Evolutionary conservation across 2,329 filamentous ascomycete species (phyloP).

Genomic region (Macroventuria anomochaeta): DNA sequence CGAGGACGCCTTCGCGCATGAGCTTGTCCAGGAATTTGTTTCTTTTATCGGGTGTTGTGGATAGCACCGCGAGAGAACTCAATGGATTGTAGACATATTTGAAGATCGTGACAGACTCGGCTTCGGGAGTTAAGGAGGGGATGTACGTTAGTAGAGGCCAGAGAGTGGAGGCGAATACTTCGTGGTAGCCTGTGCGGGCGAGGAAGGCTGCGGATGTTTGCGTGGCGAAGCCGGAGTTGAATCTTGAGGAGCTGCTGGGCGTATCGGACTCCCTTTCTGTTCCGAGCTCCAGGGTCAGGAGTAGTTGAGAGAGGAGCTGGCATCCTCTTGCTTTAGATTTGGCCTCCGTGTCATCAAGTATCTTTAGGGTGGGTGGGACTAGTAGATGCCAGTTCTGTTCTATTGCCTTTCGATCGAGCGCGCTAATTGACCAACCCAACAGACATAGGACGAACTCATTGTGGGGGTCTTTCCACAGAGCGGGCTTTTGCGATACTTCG

Average conservation of each 20-base stretch:
- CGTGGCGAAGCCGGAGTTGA: conserved; percentile 29
- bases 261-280: not conserved
- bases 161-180: conserved; percentile 72
- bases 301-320: conserved; percentile 60
- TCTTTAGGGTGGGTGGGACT: conserved; percentile 71
- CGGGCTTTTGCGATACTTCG: conserved; percentile 61
- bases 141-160: conserved; percentile 77
- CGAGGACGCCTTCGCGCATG: conserved; percentile 52
- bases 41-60: conserved; percentile 6
- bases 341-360: conserved; percentile 69
- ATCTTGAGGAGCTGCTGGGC: too few relatives aligned
- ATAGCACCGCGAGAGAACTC: conserved; percentile 57
- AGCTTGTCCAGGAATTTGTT: conserved; percentile 53
- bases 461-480: conserved; percentile 64
- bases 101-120: conserved; percentile 71
- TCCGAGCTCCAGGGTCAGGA: conserved; percentile 49
- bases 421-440: conserved; percentile 66
- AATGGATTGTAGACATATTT: conserved; percentile 70
- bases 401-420: conserved; percentile 58
- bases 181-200: conserved; percentile 60
- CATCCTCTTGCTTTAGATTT: conserved; percentile 64
- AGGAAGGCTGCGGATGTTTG: conserved; percentile 58
- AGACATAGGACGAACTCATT: conserved; percentile 61
- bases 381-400: conserved; percentile 70
- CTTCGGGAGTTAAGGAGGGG: conserved; percentile 76